Evolutionary conservation across 1,284 basidiomycete species (phyloP).

Genomic region (Ustilago trichophora): DNA sequence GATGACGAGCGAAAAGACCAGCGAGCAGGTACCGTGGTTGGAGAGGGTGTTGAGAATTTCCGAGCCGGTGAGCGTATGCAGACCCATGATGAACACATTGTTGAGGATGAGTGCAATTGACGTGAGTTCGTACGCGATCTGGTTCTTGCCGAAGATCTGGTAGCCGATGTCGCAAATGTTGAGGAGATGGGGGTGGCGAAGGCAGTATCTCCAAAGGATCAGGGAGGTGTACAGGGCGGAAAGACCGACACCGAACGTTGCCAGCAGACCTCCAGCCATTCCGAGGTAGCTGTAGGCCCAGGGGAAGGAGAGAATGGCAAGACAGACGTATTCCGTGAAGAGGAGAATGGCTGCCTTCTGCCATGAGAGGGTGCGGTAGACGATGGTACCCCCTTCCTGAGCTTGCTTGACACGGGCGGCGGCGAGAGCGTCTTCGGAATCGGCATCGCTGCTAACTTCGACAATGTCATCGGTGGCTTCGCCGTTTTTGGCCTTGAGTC

Average conservation of each 20-base stretch:
- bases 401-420: conserved; percentile 28
- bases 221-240: conserved; percentile 58
- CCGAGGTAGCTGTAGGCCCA: conserved; percentile 56
- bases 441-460: conserved; percentile 23
- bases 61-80: conserved; percentile 65
- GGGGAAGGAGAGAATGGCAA: conserved; percentile 59
- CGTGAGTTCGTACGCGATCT: conserved; percentile 70
- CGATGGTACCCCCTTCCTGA: conserved; percentile 48
- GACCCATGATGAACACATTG: conserved; percentile 59
- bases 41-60: conserved; percentile 73
- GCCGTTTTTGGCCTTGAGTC: conserved; percentile 7
- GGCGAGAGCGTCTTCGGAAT: conserved; percentile 26
- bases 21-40: conserved; percentile 72
- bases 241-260: conserved; percentile 53
- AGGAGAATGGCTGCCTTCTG: conserved; percentile 53
- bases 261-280: conserved; percentile 59
- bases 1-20: conserved; percentile 70
- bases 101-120: conserved; percentile 55
- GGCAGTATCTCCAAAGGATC: conserved; percentile 72
- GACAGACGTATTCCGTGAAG: conserved; percentile 60
- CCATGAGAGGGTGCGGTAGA: conserved; percentile 55
- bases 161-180: conserved; percentile 76
- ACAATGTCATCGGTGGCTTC: conserved; percentile 13
- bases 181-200: conserved; percentile 71
- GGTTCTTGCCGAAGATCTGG: conserved; percentile 70